Evolutionary conservation across 208 protist genomes (phyloP), one percentile per base, ranked within the genome.

Genomic region (Trypanosoma scelopori): DNA sequence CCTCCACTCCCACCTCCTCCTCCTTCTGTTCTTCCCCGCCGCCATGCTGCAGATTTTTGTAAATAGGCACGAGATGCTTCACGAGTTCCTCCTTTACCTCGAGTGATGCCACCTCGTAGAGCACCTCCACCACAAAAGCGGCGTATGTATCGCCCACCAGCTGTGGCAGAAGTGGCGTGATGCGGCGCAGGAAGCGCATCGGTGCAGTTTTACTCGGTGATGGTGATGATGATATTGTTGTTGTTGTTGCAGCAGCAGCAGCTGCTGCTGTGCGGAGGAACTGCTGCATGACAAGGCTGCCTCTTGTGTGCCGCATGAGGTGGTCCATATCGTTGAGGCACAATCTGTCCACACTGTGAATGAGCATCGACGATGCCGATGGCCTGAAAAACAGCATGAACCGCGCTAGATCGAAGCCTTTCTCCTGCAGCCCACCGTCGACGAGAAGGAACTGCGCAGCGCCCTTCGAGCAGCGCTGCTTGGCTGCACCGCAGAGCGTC

Each of bases 241-340:
- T 46, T 39, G 2, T 1, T n/a, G 64, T 15, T 9, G 63, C 62
- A 55, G 68, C 47, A 61, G 23, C 62, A 69, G 35, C 13, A 28
- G 35, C 27, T 15, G 66, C 55, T 7, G 46, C 55, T n/a, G 81
- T 76, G 18, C 79, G 78, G 16, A 93, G 66, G 56, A 81, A 87
- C 74, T 94, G 88, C 76, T 96, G 91, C 27, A 96, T 22, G 35
- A 88, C 82, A 28, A 84, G 65, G 62, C 86, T 94, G 5, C 91
- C 91, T 46, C 82, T 82, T 20, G 72, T 56, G n/a, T 81, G 71
- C 1, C 56, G 51, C 25, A 74, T 46, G 5, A 92, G 60, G 13
- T n/a, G 15, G 22, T 88, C 37, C 16, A 96, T 41, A 51, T 93
- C 88, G 43, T 79, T 61, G 12, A 82, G 71, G 42, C 74, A 76